Conservation (phyloP, 2,329 filamentous ascomycete species). For the Ophioceras dolichostomum region DNA sequence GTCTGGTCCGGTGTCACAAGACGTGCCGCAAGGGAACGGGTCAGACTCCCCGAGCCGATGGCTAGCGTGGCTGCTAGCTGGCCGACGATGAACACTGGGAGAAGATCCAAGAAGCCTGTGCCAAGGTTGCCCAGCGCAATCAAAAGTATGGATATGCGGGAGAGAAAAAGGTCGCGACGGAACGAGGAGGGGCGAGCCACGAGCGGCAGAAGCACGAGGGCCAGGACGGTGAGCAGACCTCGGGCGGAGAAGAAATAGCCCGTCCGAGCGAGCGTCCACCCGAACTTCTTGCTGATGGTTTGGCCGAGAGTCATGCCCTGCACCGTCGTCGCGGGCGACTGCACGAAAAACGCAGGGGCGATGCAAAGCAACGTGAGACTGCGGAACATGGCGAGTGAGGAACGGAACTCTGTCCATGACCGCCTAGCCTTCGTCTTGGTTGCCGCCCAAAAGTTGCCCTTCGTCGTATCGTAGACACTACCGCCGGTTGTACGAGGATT, state of each 20-base stretch:
- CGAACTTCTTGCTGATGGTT: constrained; percentile 30
- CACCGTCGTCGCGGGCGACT: constrained; percentile 21
- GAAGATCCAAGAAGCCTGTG: constrained; percentile 7
- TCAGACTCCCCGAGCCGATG: constrained; percentile 9
- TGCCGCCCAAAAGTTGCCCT: no score
- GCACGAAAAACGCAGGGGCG: constrained; percentile 24
- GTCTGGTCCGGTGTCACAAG: constrained; percentile 10
- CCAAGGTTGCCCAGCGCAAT: constrained; percentile 11
- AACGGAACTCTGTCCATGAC: no score
- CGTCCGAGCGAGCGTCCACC: constrained; percentile 27
- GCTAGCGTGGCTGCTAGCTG: constrained; percentile 10
- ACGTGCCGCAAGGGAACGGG: constrained; percentile 10
- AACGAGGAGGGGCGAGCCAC: constrained; percentile 17
- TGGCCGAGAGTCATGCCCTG: constrained; percentile 24
- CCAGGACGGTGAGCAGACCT: constrained; percentile 23
- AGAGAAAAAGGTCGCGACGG: constrained; percentile 13
- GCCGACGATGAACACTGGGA: constrained; percentile 3
- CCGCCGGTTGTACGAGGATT: no score
- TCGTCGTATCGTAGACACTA: no score
- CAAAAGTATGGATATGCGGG: constrained; percentile 10
- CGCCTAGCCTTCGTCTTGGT: no score
- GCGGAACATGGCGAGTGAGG: constrained; percentile 21
- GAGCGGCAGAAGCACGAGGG: constrained; percentile 23
- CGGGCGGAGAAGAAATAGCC: constrained; percentile 27
- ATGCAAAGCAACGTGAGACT: constrained; percentile 23